phyloP scores from a whole-genome alignment of 768 basidiomycete species.

The Auriculariales sp. region DNA sequence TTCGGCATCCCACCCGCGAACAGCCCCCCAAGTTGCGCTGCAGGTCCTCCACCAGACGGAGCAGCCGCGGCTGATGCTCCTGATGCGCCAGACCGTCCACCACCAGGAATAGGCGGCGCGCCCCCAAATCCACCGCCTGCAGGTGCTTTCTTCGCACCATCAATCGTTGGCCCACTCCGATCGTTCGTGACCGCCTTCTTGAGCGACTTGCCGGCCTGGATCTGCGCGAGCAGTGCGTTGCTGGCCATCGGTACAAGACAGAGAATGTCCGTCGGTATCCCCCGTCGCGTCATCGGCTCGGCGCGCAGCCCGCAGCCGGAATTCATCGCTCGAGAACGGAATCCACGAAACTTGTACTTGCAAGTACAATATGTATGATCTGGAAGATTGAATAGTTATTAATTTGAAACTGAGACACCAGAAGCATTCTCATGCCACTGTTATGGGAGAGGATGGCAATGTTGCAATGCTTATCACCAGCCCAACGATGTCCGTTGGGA shows the following conservation, averaged over 20 bases:
- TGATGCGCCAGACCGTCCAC: conserved; percentile 24
- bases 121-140: conserved; percentile 17
- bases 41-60: conserved; percentile 23
- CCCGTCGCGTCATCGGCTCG: no score
- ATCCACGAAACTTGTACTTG: no score
- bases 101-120: conserved; percentile 9
- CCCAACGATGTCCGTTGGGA: no score
- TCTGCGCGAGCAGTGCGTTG: conserved; percentile 61
- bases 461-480: no score
- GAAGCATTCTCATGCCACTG: no score
- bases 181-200: conserved; percentile 79
- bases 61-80: conserved; percentile 15
- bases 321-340: no score
- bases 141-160: conserved; percentile 22
- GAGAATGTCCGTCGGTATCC: no score
- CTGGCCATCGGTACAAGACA: conserved; percentile 5
- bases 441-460: no score
- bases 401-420: no score
- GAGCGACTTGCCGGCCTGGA: conserved; percentile 67
- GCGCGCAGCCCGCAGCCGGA: no score
- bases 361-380: no score
- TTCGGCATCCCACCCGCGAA: conserved; percentile 91
- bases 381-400: no score
- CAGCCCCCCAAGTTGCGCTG: conserved; percentile 67
- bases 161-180: conserved; percentile 53